Conservation (phyloP, 2,329 filamentous ascomycete species). For the Cladophialophora carrionii region DNA sequence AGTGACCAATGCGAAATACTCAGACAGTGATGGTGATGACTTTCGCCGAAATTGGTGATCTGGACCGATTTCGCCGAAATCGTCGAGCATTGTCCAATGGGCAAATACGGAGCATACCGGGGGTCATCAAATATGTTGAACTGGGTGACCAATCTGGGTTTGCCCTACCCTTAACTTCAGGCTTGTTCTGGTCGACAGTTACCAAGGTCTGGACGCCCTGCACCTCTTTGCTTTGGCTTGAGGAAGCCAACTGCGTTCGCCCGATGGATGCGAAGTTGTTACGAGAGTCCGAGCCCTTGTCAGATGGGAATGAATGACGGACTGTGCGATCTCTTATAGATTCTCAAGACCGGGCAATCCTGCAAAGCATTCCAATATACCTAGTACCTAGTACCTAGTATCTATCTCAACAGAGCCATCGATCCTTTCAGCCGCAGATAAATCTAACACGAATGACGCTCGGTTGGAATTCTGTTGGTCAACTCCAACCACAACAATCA, state of each 20-base stretch:
- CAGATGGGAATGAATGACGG: no score
- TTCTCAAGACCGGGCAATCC: background rate
- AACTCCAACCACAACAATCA: no score
- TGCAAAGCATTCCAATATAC: background rate
- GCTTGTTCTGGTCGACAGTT: background rate
- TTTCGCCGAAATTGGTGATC: constrained; percentile 4
- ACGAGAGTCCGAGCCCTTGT: background rate
- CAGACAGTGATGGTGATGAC: background rate
- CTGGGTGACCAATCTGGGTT: no score
- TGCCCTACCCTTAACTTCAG: background rate
- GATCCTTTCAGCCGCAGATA: background rate
- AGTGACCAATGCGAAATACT: no score
- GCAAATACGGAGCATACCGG: constrained; percentile 2
- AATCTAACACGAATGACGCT: constrained; percentile 2
- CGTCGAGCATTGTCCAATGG: background rate
- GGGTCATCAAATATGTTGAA: background rate
- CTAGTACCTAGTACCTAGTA: no score
- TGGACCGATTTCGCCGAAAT: constrained; percentile 5
- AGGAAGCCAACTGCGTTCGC: constrained; percentile 1
- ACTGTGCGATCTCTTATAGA: no score
- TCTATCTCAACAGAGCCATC: background rate
- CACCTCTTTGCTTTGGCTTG: background rate
- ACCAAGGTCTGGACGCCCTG: constrained; percentile 2
- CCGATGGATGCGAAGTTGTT: background rate
- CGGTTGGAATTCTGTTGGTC: constrained; percentile 1